These are phyloP conservation scores for Penicillium angulare DNA, from an alignment of 495 filamentous ascomycete species.

Conservation along the genomic window DNA sequence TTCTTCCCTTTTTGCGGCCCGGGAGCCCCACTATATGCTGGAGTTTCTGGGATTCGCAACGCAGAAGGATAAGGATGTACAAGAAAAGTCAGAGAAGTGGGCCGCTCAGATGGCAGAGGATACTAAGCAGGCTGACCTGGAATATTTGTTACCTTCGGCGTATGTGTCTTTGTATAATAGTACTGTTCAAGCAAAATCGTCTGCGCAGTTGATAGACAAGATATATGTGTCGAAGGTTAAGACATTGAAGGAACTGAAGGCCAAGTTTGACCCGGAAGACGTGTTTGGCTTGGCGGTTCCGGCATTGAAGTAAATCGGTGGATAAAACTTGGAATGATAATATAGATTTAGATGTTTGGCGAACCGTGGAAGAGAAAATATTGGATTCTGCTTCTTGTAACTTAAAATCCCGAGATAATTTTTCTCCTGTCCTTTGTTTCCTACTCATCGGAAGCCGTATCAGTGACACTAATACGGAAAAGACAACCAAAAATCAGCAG, in stretches of 20 bases:
- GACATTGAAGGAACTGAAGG: constrained; percentile 27
- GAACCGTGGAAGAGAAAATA: too few species aligned
- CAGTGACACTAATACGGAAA: too few species aligned
- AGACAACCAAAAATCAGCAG: too few species aligned
- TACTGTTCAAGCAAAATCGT: not conserved
- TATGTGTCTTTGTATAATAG: constrained; percentile 30
- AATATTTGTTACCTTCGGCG: constrained; percentile 23
- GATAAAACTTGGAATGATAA: too few species aligned
- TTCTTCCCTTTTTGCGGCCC: constrained; percentile 27
- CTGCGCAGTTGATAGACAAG: constrained; percentile 8
- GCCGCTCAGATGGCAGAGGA: constrained; percentile 14
- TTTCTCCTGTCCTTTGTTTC: too few species aligned
- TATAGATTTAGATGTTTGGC: too few species aligned
- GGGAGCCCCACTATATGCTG: constrained; percentile 38
- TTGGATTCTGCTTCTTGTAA: too few species aligned
- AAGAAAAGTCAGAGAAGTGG: constrained; percentile 22
- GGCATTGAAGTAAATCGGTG: constrained; percentile 16
- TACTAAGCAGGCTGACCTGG: constrained; percentile 6
- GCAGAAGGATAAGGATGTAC: not conserved
- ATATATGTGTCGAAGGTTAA: constrained; percentile 20
- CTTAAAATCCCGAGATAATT: too few species aligned
- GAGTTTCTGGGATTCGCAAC: constrained; percentile 27
- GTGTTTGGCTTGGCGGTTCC: constrained; percentile 32
- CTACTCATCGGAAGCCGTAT: too few species aligned
- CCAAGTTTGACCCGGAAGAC: constrained; percentile 27